Base-by-base conservation (phyloP, 2,329 filamentous ascomycete genomes). In the Penicillium corylophilum region DNA sequence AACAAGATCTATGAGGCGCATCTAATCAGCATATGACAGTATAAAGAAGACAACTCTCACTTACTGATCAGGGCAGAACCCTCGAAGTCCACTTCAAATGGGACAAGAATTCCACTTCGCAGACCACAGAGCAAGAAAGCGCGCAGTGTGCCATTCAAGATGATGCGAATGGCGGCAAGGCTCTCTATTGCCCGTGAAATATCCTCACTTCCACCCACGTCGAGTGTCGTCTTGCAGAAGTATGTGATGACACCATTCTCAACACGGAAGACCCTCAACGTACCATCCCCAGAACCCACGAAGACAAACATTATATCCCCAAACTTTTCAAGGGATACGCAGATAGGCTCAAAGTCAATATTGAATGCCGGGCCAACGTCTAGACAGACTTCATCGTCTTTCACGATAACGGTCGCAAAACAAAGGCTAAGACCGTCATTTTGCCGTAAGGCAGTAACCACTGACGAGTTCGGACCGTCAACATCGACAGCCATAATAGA, bases 81-180 rank as follows among this genome's bases (percentile, higher is more conserved):
- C 40, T 48, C 48, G 26, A 57, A 57, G 13, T 61, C 61, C 31
- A 76, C 46, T 26, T 68, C 62, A 38, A 75, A 66, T 13, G 70
- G 66, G 16, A 77, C 60, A 39, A 79, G 57, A 45, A 68, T 69
- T 31, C 77, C 77, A 56, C 73, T 73, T 33, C 77, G 72, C 42
- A 79, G 65, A 10, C 77, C 77, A 56, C 76, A 79, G 12, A 79
- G 65, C 12, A 77, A 40, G 55, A 65, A 58, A 26, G 57, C 59
- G 12, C 53, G 46, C 18, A 52, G 49, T 5, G 48, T 29, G 3
- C 48, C 53, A 36, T 54, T 48, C 18, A 52, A 36, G 13, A 46
- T 28, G 47, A 61, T 52, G n/a, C 59, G 52, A 39, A 74, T 54
- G 13, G 63, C 52, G 26, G 62, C 64, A 56, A 72, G 55, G 36